Percentiles rank a stretch among this genome's conserved stretches.
These are phyloP conservation scores for Talaromyces atroroseus DNA, from an alignment of 2,329 filamentous ascomycete species.

Conservation along the genomic window DNA sequence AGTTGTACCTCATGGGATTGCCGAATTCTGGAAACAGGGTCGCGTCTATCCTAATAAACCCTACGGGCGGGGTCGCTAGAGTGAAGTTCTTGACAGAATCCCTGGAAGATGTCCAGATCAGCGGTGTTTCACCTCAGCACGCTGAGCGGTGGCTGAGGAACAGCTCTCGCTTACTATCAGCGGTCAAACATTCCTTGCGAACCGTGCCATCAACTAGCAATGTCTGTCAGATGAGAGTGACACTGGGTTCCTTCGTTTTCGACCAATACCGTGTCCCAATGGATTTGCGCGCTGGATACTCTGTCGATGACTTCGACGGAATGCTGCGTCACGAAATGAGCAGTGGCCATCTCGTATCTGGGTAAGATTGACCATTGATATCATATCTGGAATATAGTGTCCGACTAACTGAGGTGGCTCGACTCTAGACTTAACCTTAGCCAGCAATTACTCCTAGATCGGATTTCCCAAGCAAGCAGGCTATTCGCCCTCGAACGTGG, in stretches of 20 bases:
- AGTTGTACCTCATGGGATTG: conserved; percentile 30
- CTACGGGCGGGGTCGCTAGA: background rate
- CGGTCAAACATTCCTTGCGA: conserved; percentile 27
- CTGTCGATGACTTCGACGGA: conserved; percentile 35
- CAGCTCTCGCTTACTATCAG: conserved; percentile 24
- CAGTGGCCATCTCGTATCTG: conserved; percentile 32
- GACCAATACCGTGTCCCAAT: conserved; percentile 29
- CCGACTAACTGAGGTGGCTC: background rate
- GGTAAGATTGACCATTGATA: conserved; percentile 22
- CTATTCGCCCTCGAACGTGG: conserved; percentile 25
- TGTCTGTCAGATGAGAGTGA: conserved; percentile 38
- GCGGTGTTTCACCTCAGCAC: background rate
- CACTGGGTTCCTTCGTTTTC: conserved; percentile 38
- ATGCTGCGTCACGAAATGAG: conserved; percentile 35
- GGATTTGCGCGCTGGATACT: conserved; percentile 23
- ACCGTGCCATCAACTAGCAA: conserved; percentile 28
- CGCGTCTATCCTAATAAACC: background rate
- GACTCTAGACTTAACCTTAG: conserved; percentile 20
- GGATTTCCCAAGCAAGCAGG: conserved; percentile 24
- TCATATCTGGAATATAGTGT: background rate
- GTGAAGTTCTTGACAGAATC: background rate
- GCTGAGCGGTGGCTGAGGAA: conserved; percentile 22
- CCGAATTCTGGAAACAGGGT: conserved; percentile 18
- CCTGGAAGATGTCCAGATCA: background rate
- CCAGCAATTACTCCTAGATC: conserved; percentile 24